phyloP scores from a whole-genome alignment of 2,329 filamentous ascomycete species.

The Exophiala sideris region DNA sequence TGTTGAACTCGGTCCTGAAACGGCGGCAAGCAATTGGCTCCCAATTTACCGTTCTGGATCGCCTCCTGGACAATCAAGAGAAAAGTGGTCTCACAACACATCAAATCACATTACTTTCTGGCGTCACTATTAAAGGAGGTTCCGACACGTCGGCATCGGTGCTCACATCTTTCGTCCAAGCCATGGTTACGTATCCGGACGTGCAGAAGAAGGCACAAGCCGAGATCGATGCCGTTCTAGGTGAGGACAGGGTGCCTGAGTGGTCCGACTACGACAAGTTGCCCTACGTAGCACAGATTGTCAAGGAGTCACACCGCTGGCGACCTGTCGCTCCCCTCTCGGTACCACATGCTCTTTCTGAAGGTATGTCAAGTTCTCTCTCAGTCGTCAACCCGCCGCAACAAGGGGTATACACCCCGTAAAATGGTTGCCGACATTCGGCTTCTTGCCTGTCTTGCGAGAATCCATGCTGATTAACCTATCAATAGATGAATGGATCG shows the following conservation, averaged over 20 bases:
- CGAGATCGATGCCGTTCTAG: constrained; percentile 42
- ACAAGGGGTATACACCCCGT: too few species aligned
- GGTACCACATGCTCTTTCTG: constrained; percentile 44
- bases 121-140: constrained; percentile 35
- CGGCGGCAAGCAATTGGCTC: constrained; percentile 31
- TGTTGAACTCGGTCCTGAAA: constrained; percentile 33
- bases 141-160: constrained; percentile 41
- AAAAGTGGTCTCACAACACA: constrained; percentile 34
- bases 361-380: constrained; percentile 3
- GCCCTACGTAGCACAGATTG: constrained; percentile 35
- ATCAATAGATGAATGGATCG: constrained; percentile 41
- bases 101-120: constrained; percentile 40
- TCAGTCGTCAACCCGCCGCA: too few species aligned
- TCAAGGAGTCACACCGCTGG: constrained; percentile 37
- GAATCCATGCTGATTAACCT: too few species aligned
- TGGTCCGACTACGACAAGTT: constrained; percentile 33
- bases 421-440: too few species aligned
- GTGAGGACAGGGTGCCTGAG: constrained; percentile 31
- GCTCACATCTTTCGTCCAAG: constrained; percentile 39
- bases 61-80: constrained; percentile 38
- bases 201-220: constrained; percentile 43
- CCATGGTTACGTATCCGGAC: constrained; percentile 50
- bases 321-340: constrained; percentile 45
- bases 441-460: too few species aligned
- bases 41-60: constrained; percentile 39